A percentile compares a stretch with the other conserved stretches of the same genome.
Conservation (phyloP, 768 basidiomycete genomes). For the Gymnopilus dilepis region DNA sequence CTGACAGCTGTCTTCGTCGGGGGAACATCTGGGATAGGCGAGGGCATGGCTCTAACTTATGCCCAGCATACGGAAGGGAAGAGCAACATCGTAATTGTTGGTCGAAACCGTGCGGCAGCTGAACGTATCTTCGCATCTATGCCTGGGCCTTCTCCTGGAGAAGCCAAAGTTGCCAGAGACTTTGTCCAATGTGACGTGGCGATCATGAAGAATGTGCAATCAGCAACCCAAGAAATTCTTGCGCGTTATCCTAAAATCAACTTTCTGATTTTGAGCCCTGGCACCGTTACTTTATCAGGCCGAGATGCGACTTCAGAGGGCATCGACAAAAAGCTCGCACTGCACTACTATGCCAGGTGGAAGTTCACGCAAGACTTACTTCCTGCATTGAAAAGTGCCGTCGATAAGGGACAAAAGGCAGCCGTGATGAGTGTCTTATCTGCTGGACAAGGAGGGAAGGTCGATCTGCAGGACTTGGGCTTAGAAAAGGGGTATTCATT, state of each 20-base stretch:
- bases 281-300: constrained; percentile 41
- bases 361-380: constrained; percentile 52
- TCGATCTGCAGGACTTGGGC: constrained; percentile 53
- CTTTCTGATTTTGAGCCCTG: constrained; percentile 54
- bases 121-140: constrained; percentile 49
- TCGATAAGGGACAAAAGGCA: constrained; percentile 52
- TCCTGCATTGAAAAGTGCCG: constrained; percentile 49
- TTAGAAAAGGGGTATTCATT: constrained; percentile 50
- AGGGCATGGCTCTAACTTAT: constrained; percentile 50
- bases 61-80: constrained; percentile 53
- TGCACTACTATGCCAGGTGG: constrained; percentile 46
- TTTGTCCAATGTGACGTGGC: constrained; percentile 58
- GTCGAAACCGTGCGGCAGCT: constrained; percentile 54
- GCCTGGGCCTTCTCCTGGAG: constrained; percentile 31
- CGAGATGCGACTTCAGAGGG: constrained; percentile 30
- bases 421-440: constrained; percentile 54
- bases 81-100: constrained; percentile 57
- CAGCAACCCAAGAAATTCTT: constrained; percentile 32
- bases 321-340: constrained; percentile 30
- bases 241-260: constrained; percentile 50
- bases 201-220: constrained; percentile 53
- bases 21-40: constrained; percentile 54
- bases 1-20: constrained; percentile 48
- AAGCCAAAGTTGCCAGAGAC: constrained; percentile 34
- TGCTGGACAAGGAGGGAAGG: constrained; percentile 33